phyloP scores from a whole-genome alignment of 306 rosid species.

The Dicorynia guianensis region DNA sequence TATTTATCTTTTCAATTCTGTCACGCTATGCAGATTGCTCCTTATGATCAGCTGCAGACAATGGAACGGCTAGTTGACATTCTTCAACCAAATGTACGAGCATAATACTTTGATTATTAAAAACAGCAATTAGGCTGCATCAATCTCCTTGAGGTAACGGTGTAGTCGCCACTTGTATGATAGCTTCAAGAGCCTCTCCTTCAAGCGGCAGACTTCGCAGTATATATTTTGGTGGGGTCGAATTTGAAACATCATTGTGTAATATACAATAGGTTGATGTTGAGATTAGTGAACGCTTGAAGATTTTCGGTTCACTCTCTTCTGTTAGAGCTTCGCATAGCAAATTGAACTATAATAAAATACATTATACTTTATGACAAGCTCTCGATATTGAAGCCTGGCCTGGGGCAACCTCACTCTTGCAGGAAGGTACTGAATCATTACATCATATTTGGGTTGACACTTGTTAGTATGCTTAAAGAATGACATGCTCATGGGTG shows the following conservation, averaged over 20 bases:
- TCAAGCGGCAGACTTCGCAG: not conserved
- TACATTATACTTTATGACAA: no score
- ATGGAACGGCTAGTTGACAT: slow-evolving; percentile 79
- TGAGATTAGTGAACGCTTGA: slow-evolving; percentile 1
- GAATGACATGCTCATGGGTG: no score
- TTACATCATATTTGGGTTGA: no score
- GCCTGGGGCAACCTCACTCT: no score
- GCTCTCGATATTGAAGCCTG: no score
- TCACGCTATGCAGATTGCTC: slow-evolving; percentile 76
- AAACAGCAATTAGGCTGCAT: slow-evolving; percentile 37
- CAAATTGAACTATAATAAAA: no score
- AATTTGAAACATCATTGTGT: slow-evolving; percentile 32
- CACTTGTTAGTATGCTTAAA: no score
- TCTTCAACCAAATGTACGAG: slow-evolving; percentile 59
- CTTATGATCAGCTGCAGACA: slow-evolving; percentile 90
- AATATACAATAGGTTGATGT: slow-evolving; percentile 16
- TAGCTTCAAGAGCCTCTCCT: slow-evolving; percentile 24
- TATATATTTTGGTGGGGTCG: slow-evolving; percentile 28
- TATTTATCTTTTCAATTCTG: slow-evolving; percentile 18
- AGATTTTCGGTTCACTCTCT: slow-evolving; percentile 25
- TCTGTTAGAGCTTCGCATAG: slow-evolving; percentile 40
- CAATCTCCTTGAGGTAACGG: slow-evolving; percentile 26
- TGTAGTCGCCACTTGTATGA: slow-evolving; percentile 3
- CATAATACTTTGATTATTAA: slow-evolving; percentile 42
- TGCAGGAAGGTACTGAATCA: no score